These are phyloP conservation scores for Emmonsia crescens DNA, from an alignment of 2,329 filamentous ascomycete genomes.

Conservation along the genomic window DNA sequence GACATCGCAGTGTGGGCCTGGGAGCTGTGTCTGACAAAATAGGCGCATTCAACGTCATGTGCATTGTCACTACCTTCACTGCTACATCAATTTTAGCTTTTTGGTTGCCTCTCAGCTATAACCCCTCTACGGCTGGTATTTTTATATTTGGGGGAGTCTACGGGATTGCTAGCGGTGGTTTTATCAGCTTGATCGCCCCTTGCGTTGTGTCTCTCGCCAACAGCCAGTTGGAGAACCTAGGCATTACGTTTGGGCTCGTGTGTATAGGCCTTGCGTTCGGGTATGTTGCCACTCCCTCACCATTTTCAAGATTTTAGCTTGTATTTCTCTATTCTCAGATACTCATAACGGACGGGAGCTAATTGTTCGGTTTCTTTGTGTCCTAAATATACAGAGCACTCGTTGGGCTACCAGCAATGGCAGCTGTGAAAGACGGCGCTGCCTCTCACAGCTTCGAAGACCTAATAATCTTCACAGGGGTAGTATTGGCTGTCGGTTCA, in stretches of 20 bases:
- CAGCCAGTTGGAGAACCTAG: slow-evolving; percentile 3
- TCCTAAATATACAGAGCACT: background rate
- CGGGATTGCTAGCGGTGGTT: slow-evolving; percentile 7
- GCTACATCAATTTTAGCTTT: slow-evolving; percentile 5
- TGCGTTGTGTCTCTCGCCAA: slow-evolving; percentile 9
- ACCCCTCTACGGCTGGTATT: background rate
- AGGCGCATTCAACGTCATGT: slow-evolving; percentile 8
- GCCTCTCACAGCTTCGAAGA: background rate
- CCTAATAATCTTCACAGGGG: slow-evolving; percentile 1
- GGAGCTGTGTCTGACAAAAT: slow-evolving; percentile 4
- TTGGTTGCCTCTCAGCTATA: slow-evolving; percentile 8
- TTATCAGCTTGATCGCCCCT: slow-evolving; percentile 6
- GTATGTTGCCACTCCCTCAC: background rate
- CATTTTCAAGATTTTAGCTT: background rate
- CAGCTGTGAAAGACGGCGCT: background rate
- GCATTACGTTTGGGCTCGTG: background rate
- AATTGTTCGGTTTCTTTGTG: background rate
- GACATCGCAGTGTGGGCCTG: background rate
- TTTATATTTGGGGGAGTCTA: slow-evolving; percentile 6
- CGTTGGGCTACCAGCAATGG: slow-evolving; percentile 2
- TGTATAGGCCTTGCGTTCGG: background rate
- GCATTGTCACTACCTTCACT: slow-evolving; percentile 2
- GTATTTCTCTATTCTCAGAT: background rate
- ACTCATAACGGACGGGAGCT: background rate
- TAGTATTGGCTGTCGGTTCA: background rate